phyloP scores from a whole-genome alignment of 2,329 filamentous ascomycete genomes.

The Cryphonectria radicalis region DNA sequence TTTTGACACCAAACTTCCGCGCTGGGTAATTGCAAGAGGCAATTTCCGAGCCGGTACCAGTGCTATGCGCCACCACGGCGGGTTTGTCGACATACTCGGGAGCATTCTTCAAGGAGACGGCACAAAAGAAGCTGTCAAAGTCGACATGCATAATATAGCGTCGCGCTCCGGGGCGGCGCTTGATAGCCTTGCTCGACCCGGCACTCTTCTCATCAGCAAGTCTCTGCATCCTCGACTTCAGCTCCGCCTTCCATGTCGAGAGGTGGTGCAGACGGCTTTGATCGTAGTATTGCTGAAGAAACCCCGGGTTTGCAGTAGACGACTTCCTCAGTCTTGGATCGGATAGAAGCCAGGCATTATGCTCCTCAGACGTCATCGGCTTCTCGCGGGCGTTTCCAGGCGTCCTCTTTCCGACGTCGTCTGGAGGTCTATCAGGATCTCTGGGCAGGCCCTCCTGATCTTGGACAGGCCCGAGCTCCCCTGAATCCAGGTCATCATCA shows the following conservation, averaged over 20 bases:
- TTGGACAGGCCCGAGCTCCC: neutral
- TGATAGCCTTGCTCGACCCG: conserved; percentile 44
- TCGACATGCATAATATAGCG: conserved; percentile 94
- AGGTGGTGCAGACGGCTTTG: conserved; percentile 94
- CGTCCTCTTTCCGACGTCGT: neutral
- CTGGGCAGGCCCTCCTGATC: neutral
- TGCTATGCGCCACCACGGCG: conserved; percentile 85
- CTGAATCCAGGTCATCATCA: neutral
- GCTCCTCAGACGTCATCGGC: conserved; percentile 81
- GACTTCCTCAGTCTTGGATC: conserved; percentile 87
- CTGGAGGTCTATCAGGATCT: conserved; percentile 7
- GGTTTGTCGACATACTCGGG: conserved; percentile 80
- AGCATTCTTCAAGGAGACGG: conserved; percentile 79
- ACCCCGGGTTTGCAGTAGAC: conserved; percentile 89
- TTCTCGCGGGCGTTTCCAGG: conserved; percentile 24
- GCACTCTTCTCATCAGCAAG: conserved; percentile 71
- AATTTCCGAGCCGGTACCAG: conserved; percentile 87
- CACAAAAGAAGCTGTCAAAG: conserved; percentile 98
- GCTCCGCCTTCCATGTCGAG: conserved; percentile 93
- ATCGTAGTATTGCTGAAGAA: conserved; percentile 91
- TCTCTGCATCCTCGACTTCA: conserved; percentile 86
- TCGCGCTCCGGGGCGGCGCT: conserved; percentile 65
- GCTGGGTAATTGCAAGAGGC: conserved; percentile 97
- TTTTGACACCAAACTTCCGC: conserved; percentile 83
- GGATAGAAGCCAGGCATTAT: conserved; percentile 82